phyloP scores from a whole-genome alignment of 257 asterid species.

The Nicotiana benthamiana region DNA sequence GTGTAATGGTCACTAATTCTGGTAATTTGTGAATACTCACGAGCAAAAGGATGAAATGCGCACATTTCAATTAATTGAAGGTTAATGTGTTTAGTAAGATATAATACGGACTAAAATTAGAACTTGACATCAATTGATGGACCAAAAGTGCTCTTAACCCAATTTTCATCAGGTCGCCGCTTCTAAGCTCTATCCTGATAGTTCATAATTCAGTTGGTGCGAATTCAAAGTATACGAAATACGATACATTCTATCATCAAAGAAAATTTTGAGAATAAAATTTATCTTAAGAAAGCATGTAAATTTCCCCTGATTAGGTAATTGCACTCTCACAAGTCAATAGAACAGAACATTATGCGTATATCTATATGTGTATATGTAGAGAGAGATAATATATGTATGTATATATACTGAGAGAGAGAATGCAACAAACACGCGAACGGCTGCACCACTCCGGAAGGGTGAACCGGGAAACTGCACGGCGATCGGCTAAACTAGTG shows the following conservation, averaged over 20 bases:
- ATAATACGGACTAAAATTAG: too few species aligned
- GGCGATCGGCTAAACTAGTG: background rate
- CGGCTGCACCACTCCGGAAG: background rate
- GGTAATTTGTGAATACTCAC: too few species aligned
- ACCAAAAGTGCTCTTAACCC: too few species aligned
- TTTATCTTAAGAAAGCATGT: background rate
- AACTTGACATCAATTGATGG: too few species aligned
- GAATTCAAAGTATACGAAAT: background rate
- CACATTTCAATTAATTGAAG: too few species aligned
- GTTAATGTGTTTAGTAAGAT: too few species aligned
- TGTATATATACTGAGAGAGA: background rate
- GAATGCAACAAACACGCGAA: background rate
- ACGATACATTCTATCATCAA: background rate
- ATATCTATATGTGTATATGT: background rate
- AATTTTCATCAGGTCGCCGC: background rate
- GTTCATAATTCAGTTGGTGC: background rate
- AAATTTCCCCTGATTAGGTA: background rate
- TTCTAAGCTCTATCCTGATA: background rate
- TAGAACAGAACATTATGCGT: background rate
- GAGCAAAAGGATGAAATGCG: too few species aligned
- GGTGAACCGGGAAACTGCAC: background rate
- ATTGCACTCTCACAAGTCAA: background rate
- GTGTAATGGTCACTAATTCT: too few species aligned
- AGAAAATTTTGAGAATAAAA: background rate
- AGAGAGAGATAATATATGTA: too few species aligned